Evolutionary conservation across 164 flowering plant species (phyloP).

Genomic region (Stephania yunnanensis): DNA sequence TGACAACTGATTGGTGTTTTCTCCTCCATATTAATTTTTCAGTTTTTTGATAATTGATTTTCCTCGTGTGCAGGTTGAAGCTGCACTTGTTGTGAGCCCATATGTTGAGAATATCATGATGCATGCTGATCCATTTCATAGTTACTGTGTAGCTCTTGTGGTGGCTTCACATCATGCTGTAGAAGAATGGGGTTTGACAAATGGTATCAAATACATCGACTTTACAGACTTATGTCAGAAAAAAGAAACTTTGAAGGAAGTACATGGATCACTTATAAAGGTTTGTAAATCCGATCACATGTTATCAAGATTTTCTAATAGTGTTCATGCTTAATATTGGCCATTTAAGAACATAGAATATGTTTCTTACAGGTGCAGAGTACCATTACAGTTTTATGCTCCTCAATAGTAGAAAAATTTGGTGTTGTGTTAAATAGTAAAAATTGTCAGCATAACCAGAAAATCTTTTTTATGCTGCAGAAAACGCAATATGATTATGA

Average conservation of each 20-base stretch:
- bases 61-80: slow-evolving; percentile 71
- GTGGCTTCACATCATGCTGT: slow-evolving; percentile 57
- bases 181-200: slow-evolving; percentile 70
- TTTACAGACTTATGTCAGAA: slow-evolving; percentile 68
- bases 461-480: not conserved
- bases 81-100: slow-evolving; percentile 62
- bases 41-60: not conserved
- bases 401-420: not conserved
- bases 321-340: not conserved
- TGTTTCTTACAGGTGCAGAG: not conserved
- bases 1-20: not conserved
- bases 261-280: slow-evolving; percentile 68
- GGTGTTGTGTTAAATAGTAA: not conserved
- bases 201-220: slow-evolving; percentile 42
- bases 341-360: not conserved
- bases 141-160: slow-evolving; percentile 90
- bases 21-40: not conserved
- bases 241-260: slow-evolving; percentile 67
- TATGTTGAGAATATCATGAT: slow-evolving; percentile 88
- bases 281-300: slow-evolving; percentile 26
- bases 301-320: not conserved
- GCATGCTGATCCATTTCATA: slow-evolving; percentile 89
- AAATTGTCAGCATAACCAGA: not conserved
- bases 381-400: not conserved
- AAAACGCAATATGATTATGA: no score